A percentile compares a stretch with the other conserved stretches of the same genome.
Conservation (phyloP, 108 stramenopile species). For the Pseudonitzschia multiseries region DNA sequence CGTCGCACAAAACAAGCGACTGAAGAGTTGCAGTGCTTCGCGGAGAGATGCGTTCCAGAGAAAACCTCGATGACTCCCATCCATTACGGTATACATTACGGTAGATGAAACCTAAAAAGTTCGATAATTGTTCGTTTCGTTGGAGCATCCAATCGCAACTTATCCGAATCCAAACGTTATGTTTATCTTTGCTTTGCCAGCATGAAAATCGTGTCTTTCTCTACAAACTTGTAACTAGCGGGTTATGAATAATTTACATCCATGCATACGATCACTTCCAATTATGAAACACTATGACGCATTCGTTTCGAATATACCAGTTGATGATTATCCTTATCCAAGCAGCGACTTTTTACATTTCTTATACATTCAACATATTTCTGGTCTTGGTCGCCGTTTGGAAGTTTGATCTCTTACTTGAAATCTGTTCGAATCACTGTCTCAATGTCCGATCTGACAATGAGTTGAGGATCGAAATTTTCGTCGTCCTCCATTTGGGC, state of each 20-base stretch:
- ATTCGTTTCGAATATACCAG: not conserved
- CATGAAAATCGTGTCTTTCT: too few relatives aligned
- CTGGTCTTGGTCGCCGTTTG: not conserved
- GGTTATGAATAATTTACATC: slow-evolving; percentile 3
- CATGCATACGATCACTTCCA: not conserved
- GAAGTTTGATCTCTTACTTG: slow-evolving; percentile 44
- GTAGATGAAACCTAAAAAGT: not conserved
- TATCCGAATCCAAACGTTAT: too few relatives aligned
- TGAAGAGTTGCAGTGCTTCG: not conserved
- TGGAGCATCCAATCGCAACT: too few relatives aligned
- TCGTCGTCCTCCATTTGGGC: slow-evolving; percentile 79
- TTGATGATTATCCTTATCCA: not conserved
- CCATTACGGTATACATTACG: not conserved
- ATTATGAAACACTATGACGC: not conserved
- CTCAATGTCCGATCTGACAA: slow-evolving; percentile 73
- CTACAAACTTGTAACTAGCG: not conserved
- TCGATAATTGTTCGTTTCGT: too few relatives aligned
- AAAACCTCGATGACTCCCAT: not conserved
- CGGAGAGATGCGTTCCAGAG: not conserved
- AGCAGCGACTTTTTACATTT: not conserved
- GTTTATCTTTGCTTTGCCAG: too few relatives aligned
- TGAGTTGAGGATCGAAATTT: slow-evolving; percentile 84
- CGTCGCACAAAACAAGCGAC: slow-evolving; percentile 10
- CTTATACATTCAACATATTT: not conserved
- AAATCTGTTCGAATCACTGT: slow-evolving; percentile 78